Conservation (phyloP, 768 basidiomycete genomes). For the Russula brevipes region DNA sequence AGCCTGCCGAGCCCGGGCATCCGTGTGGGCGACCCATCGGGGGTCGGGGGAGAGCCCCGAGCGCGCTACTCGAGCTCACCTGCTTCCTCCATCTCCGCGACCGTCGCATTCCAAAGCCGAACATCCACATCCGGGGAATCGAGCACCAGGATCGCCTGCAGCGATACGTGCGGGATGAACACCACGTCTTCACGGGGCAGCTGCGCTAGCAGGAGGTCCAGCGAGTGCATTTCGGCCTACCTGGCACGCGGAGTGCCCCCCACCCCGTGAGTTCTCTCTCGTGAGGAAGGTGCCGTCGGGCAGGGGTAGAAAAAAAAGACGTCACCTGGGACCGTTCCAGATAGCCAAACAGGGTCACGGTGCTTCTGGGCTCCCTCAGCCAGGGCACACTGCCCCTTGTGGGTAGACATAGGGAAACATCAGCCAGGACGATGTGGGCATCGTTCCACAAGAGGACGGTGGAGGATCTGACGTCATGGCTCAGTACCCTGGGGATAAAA, state of each 20-base stretch:
- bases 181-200: constrained; percentile 10
- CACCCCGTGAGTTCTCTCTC: background rate
- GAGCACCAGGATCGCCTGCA: constrained; percentile 25
- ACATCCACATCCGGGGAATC: constrained; percentile 25
- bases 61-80: constrained; percentile 5
- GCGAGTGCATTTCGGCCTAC: constrained; percentile 12
- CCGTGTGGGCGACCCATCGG: background rate
- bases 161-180: constrained; percentile 12
- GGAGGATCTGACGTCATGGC: constrained; percentile 20
- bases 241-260: background rate
- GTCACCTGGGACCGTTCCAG: constrained; percentile 19
- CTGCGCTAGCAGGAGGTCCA: constrained; percentile 1
- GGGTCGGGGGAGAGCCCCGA: background rate
- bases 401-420: constrained; percentile 24
- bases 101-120: constrained; percentile 20
- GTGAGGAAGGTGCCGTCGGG: background rate
- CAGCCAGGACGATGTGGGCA: constrained; percentile 11
- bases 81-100: constrained; percentile 25
- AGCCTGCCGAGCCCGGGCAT: background rate
- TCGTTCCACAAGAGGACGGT: constrained; percentile 22
- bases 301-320: background rate
- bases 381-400: constrained; percentile 15
- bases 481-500: constrained; percentile 16
- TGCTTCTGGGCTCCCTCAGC: constrained; percentile 19
- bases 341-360: constrained; percentile 24